Evolutionary conservation across 352 stramenopile genomes (phyloP).

Genomic region (Pythium phragmitis): DNA sequence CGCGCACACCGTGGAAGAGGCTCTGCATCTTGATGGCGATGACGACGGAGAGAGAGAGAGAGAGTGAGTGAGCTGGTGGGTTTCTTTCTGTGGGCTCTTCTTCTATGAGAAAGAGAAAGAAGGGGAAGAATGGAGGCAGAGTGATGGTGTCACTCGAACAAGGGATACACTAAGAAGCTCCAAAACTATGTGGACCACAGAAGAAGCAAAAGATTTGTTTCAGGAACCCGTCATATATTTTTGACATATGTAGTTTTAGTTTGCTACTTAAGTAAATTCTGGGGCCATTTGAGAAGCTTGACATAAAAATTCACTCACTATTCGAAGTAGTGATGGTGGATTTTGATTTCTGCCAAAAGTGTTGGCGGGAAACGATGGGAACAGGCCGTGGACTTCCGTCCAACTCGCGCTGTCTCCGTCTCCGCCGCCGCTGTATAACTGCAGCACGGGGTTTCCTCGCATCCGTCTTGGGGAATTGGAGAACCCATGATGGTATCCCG

Average conservation of each 20-base stretch:
- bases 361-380: no score
- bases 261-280: no score
- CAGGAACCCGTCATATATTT: neutral
- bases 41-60: neutral
- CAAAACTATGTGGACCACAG: neutral
- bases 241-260: neutral
- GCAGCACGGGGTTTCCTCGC: no score
- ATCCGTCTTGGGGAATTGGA: no score
- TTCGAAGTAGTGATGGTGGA: no score
- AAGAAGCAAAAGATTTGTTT: neutral
- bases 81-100: neutral
- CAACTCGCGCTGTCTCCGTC: no score
- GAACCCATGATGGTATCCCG: no score
- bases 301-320: no score
- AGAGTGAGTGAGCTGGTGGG: neutral
- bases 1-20: slow-evolving; percentile 78
- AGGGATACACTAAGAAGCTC: neutral
- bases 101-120: neutral
- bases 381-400: no score
- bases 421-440: no score
- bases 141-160: neutral
- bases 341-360: no score
- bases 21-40: slow-evolving; percentile 49
- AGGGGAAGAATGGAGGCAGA: neutral
- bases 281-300: no score